Conservation (phyloP, 331 rosid species). For the Erythrophleum ivorense region DNA sequence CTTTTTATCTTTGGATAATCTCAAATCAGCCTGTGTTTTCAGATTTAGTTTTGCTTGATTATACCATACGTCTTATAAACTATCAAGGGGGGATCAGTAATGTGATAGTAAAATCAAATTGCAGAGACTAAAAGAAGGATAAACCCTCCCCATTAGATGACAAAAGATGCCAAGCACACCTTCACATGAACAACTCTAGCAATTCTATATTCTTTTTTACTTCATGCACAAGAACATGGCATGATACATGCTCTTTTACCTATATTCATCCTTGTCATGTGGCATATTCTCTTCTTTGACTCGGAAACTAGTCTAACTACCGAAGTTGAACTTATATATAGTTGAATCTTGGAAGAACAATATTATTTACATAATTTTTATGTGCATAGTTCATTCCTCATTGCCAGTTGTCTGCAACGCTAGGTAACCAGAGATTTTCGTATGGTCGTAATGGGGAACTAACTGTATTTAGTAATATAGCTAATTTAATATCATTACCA, state of each 20-base stretch:
- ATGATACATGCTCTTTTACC: slow-evolving; percentile 34
- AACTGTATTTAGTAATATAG: not conserved
- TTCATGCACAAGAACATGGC: slow-evolving; percentile 44
- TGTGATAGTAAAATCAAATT: slow-evolving; percentile 39
- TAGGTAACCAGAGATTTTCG: slow-evolving; percentile 6
- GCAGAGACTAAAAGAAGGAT: not conserved
- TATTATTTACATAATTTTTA: not conserved
- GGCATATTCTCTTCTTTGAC: slow-evolving; percentile 26
- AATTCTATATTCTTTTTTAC: slow-evolving; percentile 1
- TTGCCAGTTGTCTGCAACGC: not conserved
- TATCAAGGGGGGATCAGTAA: slow-evolving; percentile 28
- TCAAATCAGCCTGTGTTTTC: slow-evolving; percentile 40
- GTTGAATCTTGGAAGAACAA: not conserved
- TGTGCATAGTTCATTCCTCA: not conserved
- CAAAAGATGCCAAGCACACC: slow-evolving; percentile 46
- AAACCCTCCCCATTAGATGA: slow-evolving; percentile 58
- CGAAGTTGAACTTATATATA: not conserved
- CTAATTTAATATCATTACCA: slow-evolving; percentile 16
- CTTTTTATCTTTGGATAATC: slow-evolving; percentile 39
- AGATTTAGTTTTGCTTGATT: slow-evolving; percentile 47
- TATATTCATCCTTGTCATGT: slow-evolving; percentile 20
- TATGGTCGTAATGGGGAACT: not conserved
- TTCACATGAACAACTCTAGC: slow-evolving; percentile 45
- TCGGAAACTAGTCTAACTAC: not conserved
- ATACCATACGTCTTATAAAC: slow-evolving; percentile 25